Evolutionary conservation across 1,284 basidiomycete species (phyloP).

Genomic region (Cryptococcus amylolentus): DNA sequence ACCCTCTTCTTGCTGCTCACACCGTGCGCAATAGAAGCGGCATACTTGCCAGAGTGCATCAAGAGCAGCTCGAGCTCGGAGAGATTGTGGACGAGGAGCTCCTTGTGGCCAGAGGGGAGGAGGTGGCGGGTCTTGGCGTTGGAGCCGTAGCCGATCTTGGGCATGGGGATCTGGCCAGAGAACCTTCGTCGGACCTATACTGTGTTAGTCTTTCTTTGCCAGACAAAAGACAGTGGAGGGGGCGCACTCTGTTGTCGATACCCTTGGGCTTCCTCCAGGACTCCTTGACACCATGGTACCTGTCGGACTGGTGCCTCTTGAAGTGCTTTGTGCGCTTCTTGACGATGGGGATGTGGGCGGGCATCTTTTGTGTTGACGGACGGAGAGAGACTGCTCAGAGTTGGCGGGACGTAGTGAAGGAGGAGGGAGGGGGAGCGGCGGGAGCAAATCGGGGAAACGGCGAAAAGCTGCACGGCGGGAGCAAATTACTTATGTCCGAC

Average conservation of each 20-base stretch:
- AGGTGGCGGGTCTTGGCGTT: conserved; percentile 79
- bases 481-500: too few species aligned
- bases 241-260: conserved; percentile 77
- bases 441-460: too few species aligned
- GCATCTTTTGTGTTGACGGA: conserved; percentile 57
- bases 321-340: conserved; percentile 95
- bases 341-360: conserved; percentile 80
- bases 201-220: background rate
- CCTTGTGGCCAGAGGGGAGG: conserved; percentile 90
- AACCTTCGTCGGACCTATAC: conserved; percentile 71
- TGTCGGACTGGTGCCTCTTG: conserved; percentile 98
- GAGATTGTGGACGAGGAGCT: conserved; percentile 87
- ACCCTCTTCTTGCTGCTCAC: conserved; percentile 96
- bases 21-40: conserved; percentile 95
- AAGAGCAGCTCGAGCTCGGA: conserved; percentile 88
- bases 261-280: conserved; percentile 96
- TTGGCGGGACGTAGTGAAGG: too few species aligned
- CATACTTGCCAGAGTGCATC: conserved; percentile 97
- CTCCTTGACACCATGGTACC: conserved; percentile 92
- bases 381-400: background rate
- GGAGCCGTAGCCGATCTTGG: conserved; percentile 65
- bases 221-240: background rate
- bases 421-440: background rate
- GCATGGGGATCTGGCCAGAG: conserved; percentile 93
- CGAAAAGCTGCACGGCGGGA: too few species aligned